Conservation (phyloP, 2,329 filamentous ascomycete species). For the Hypoxylon sp. region DNA sequence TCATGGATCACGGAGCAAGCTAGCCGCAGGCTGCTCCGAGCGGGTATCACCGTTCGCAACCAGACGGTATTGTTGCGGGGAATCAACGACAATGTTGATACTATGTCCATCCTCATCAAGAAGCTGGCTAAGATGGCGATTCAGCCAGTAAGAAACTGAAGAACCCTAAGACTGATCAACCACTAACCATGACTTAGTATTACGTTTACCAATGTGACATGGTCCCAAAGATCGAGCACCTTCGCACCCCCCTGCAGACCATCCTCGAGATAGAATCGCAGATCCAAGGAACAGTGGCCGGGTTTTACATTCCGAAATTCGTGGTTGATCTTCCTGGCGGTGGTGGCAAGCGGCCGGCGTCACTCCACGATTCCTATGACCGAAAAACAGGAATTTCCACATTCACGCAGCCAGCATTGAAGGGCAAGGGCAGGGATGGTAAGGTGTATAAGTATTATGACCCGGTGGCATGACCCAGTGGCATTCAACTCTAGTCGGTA, state of each 20-base stretch:
- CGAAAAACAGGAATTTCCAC: conserved; percentile 66
- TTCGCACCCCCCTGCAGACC: conserved; percentile 72
- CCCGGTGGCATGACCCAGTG: conserved; percentile 55
- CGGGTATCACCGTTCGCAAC: conserved; percentile 70
- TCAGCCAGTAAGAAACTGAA: conserved; percentile 62
- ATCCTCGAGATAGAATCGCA: conserved; percentile 71
- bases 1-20: conserved; percentile 71
- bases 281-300: conserved; percentile 72
- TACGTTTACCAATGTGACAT: conserved; percentile 78
- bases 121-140: conserved; percentile 70
- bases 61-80: conserved; percentile 72
- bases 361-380: conserved; percentile 68
- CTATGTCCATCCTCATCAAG: conserved; percentile 68
- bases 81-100: conserved; percentile 69
- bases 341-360: conserved; percentile 73
- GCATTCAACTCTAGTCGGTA: conserved; percentile 3
- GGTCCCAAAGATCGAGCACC: conserved; percentile 72
- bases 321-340: conserved; percentile 75
- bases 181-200: conserved; percentile 60
- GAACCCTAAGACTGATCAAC: neutral
- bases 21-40: conserved; percentile 64
- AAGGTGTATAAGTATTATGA: conserved; percentile 72
- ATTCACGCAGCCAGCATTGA: conserved; percentile 70
- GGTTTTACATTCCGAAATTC: conserved; percentile 74
- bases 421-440: conserved; percentile 60